A percentile compares a stretch with the other conserved stretches of the same genome.
phyloP scores from a whole-genome alignment of 2,329 filamentous ascomycete species.

The Ascochyta lentis region DNA sequence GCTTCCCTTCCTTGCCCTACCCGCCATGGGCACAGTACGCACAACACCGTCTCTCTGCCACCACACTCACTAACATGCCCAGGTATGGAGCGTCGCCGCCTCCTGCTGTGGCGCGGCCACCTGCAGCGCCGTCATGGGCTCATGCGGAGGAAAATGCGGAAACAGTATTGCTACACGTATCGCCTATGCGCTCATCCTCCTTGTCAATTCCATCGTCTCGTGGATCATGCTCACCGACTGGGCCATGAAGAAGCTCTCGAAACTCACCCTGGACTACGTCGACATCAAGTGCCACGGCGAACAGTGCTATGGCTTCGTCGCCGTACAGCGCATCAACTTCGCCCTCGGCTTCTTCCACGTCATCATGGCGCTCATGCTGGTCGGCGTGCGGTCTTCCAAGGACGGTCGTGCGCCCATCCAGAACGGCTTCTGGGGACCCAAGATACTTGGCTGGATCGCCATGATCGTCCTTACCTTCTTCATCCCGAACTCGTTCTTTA shows the following conservation, averaged over 20 bases:
- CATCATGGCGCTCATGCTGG: conserved; percentile 79
- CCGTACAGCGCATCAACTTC: conserved; percentile 97
- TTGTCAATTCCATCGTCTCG: conserved; percentile 94
- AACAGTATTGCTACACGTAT: conserved; percentile 98
- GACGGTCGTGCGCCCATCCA: conserved; percentile 87
- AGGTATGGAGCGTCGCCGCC: conserved; percentile 79
- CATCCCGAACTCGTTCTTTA: conserved; percentile 93
- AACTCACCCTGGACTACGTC: conserved; percentile 93
- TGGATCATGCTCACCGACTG: conserved; percentile 99
- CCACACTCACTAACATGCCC: conserved; percentile 31
- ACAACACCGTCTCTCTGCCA: conserved; percentile 8
- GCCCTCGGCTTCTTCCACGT: conserved; percentile 94
- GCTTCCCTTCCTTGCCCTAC: conserved; percentile 85
- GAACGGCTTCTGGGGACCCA: conserved; percentile 99
- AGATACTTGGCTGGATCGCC: conserved; percentile 85
- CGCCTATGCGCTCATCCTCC: conserved; percentile 90
- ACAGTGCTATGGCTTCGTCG: conserved; percentile 93
- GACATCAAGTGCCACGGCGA: conserved; percentile 89
- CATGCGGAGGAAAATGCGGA: conserved; percentile 88
- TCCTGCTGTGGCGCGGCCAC: conserved; percentile 97
- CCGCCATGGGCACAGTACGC: conserved; percentile 83
- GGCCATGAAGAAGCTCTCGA: conserved; percentile 94
- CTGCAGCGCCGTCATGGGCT: conserved; percentile 93
- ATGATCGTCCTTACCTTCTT: conserved; percentile 92
- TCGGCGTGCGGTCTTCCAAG: conserved; percentile 86